Evolutionary conservation across 2,329 filamentous ascomycete species (phyloP).

Genomic region (Pyricularia pennisetigena): DNA sequence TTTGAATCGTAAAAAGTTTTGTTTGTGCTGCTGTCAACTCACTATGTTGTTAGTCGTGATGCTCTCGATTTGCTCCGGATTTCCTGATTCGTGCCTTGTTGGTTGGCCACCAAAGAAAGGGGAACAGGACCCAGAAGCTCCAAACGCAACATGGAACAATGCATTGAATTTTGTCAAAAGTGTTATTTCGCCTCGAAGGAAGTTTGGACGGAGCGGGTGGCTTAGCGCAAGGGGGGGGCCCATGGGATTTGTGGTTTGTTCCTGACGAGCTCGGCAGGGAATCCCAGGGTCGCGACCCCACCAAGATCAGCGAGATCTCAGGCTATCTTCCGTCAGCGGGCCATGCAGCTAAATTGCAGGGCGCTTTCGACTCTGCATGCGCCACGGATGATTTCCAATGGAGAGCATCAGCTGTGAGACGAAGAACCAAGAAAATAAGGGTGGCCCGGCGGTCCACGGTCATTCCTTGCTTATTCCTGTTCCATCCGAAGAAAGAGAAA

Average conservation of each 20-base stretch:
- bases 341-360: neutral
- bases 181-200: neutral
- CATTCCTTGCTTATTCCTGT: neutral
- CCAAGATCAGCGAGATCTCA: neutral
- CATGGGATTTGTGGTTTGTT: neutral
- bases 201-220: neutral
- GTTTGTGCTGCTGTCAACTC: neutral
- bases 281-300: neutral
- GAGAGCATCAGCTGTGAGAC: neutral
- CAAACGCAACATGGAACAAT: neutral
- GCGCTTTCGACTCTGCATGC: neutral
- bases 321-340: neutral
- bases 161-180: neutral
- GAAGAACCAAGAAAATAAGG: neutral
- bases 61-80: neutral
- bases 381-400: neutral
- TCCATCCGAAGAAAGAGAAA: neutral
- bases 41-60: neutral
- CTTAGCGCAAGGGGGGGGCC: neutral
- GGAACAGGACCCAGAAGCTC: neutral
- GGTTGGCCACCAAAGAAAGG: neutral
- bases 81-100: neutral
- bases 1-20: neutral
- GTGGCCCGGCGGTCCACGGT: neutral
- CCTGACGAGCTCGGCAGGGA: neutral